A percentile compares a stretch with the other conserved stretches of the same genome.
phyloP scores from a whole-genome alignment of 768 basidiomycete genomes.

The Hypsizygus marmoreus region DNA sequence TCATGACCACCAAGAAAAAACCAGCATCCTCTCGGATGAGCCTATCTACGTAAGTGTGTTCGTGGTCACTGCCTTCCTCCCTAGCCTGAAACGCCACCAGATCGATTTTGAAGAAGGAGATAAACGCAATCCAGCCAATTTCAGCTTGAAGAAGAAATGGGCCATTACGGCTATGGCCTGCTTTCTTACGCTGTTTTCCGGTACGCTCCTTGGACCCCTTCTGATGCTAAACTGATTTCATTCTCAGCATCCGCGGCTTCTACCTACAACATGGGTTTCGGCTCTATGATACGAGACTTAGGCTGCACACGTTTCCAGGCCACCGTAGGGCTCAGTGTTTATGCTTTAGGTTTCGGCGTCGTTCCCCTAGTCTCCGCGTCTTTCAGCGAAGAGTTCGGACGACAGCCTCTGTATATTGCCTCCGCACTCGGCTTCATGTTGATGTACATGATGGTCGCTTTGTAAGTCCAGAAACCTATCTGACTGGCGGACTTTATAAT shows the following conservation, averaged over 20 bases:
- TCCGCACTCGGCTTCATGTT: constrained; percentile 51
- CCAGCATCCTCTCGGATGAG: constrained; percentile 2
- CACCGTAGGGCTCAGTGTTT: constrained; percentile 52
- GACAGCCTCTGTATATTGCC: constrained; percentile 58
- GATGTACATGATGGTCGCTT: constrained; percentile 50
- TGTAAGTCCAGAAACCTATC: constrained; percentile 31
- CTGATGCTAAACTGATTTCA: not conserved
- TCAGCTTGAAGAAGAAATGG: constrained; percentile 25
- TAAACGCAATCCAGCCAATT: constrained; percentile 24
- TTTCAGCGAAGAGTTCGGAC: constrained; percentile 73
- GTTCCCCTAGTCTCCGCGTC: constrained; percentile 68
- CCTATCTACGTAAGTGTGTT: constrained; percentile 15
- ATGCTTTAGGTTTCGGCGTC: constrained; percentile 61
- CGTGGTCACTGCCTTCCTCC: not conserved
- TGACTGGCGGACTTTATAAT: not conserved
- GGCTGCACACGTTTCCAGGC: constrained; percentile 47
- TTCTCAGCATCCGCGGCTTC: constrained; percentile 48
- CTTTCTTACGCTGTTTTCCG: constrained; percentile 47
- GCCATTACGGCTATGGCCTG: constrained; percentile 44
- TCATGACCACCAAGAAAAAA: constrained; percentile 7
- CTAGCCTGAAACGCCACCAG: constrained; percentile 4
- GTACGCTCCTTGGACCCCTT: constrained; percentile 28
- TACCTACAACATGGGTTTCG: constrained; percentile 56
- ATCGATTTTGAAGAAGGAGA: constrained; percentile 26
- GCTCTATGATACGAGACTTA: constrained; percentile 56